A percentile compares a stretch with the other conserved stretches of the same genome.
Evolutionary conservation across 73 alveolate genomes (phyloP).

Genomic region (Tetrahymena borealis): DNA sequence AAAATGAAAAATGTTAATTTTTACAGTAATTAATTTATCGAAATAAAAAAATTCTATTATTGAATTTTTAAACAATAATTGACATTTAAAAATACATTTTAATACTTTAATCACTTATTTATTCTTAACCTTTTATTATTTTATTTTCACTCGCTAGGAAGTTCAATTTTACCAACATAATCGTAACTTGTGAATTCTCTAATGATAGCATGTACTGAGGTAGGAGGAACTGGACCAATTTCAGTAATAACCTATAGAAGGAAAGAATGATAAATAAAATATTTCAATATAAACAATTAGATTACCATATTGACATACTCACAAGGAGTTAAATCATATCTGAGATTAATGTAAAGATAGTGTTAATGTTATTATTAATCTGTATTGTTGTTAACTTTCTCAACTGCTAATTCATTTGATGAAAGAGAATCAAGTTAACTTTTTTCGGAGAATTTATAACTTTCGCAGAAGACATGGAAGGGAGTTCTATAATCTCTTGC

Average conservation of each 20-base stretch:
- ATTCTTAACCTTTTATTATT: neutral
- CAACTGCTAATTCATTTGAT: conserved; percentile 22
- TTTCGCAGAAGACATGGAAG: conserved; percentile 39
- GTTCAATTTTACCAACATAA: conserved; percentile 35
- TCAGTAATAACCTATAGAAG: conserved; percentile 14
- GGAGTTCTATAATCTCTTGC: conserved; percentile 36
- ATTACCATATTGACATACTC: conserved; percentile 28
- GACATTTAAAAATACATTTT: no score
- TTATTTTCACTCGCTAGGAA: conserved; percentile 9
- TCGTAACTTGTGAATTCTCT: conserved; percentile 22
- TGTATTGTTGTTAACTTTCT: neutral
- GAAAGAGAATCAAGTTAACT: conserved; percentile 40
- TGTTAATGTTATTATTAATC: neutral
- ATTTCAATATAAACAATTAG: neutral
- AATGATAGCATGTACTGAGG: conserved; percentile 37
- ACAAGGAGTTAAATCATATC: conserved; percentile 37
- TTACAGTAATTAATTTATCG: no score
- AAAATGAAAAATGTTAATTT: no score
- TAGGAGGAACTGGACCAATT: conserved; percentile 36
- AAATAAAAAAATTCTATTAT: no score
- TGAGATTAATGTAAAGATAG: conserved; percentile 9
- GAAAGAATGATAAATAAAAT: neutral
- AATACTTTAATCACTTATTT: no score
- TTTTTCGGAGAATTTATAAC: conserved; percentile 41
- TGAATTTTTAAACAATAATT: no score